Evolutionary conservation across 2,329 filamentous ascomycete species (phyloP).

Genomic region (Pseudocercospora fijiensis): DNA sequence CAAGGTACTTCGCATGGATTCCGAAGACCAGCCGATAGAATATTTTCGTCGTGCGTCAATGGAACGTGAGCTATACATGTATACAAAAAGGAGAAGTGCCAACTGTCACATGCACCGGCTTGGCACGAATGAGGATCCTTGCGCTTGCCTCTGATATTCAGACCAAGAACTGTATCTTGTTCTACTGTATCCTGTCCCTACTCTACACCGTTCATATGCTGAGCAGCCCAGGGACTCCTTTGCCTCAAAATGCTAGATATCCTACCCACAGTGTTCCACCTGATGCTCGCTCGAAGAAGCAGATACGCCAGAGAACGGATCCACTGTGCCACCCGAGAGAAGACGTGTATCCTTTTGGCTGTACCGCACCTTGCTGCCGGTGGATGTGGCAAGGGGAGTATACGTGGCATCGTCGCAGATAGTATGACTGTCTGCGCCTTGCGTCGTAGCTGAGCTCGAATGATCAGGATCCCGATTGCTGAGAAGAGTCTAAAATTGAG

Average conservation of each 20-base stretch:
- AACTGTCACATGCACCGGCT: neutral
- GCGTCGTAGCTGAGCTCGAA: too few relatives aligned
- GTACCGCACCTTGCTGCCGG: too few relatives aligned
- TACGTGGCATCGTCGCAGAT: too few relatives aligned
- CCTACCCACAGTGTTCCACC: neutral
- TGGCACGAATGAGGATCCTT: neutral
- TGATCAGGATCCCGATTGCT: too few relatives aligned
- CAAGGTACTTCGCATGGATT: neutral
- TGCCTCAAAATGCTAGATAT: neutral
- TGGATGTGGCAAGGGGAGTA: too few relatives aligned
- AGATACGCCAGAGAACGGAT: neutral
- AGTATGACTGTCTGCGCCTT: too few relatives aligned
- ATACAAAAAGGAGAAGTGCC: neutral
- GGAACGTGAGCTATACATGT: neutral
- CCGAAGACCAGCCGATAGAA: neutral
- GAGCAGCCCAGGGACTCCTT: neutral
- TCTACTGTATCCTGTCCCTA: conserved; percentile 6
- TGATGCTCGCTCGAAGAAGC: neutral
- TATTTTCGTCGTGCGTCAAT: neutral
- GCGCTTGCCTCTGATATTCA: neutral
- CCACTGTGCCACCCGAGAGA: neutral
- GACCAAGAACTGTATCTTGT: conserved; percentile 4
- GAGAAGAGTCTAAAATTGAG: neutral
- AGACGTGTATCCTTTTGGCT: neutral
- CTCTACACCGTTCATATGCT: neutral